Evolutionary conservation across 306 rosid genomes (phyloP), one percentile per base, ranked within the genome.

Genomic region (Quercus rubra): DNA sequence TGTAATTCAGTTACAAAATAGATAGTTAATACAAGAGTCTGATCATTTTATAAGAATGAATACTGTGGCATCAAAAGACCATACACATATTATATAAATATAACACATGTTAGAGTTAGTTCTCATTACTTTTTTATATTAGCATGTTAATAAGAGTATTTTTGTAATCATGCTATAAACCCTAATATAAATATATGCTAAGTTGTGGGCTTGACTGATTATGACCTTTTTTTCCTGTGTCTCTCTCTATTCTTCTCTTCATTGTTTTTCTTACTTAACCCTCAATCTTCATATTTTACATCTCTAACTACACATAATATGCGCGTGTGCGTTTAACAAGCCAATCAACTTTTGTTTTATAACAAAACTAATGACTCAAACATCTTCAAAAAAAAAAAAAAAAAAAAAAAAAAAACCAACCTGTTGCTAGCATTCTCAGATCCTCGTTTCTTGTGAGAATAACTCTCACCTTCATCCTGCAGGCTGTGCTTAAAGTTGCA

Each of bases 401-500:
- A 55, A 52, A 10, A 77, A 73, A 74, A 54, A 66, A 59, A 52
- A 52, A 52, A 81, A 82, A 55, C 75, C 63, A 59, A 90, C 97
- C 97, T 94, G 79, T 84, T 85, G 78, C 83, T 79, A 66, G 85
- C 88, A 75, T 80, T 89, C 81, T 85, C 97, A 70, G 90, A 86
- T 71, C 85, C 86, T 67, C 76, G 71, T 62, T 82, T 85, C 93
- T 79, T 83, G 28, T 74, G 86, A 85, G 88, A 58, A 78, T 43
- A 19, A 70, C 67, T 80, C 59, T 90, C 93, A 71, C 86, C 93
- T 84, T 88, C 96, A 62, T 89, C 86, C 86, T 88, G 96, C 79
- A 93, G 77, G 81, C 84, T 82, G 81, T 95, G 99, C 92, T 85
- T 90, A 82, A 88, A 95, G 66, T 80, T 91, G 88, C 98, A 95